Conservation (phyloP, 768 basidiomycete genomes). For the Pulveroboletus sp. region DNA sequence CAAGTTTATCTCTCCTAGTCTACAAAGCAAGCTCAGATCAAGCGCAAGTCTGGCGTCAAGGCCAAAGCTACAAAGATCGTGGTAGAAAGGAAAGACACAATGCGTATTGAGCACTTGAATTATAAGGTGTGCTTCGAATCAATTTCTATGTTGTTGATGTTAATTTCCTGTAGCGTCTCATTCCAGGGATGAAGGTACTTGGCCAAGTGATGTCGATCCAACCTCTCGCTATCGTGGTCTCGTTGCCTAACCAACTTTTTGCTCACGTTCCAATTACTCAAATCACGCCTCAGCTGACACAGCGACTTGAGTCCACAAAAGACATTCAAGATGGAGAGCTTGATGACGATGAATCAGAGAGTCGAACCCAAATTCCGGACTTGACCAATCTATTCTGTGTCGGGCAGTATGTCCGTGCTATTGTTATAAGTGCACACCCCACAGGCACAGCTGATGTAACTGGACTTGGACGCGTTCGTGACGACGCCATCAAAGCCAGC, state of each 20-base stretch:
- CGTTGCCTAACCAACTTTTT: conserved; percentile 92
- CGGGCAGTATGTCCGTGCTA: conserved; percentile 84
- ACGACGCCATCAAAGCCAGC: conserved; percentile 64
- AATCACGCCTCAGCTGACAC: conserved; percentile 75
- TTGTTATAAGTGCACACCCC: conserved; percentile 65
- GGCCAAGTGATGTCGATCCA: conserved; percentile 84
- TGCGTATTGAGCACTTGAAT: conserved; percentile 87
- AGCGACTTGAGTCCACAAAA: conserved; percentile 59
- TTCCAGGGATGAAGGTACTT: conserved; percentile 80
- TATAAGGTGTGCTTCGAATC: conserved; percentile 62
- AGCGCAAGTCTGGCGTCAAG: conserved; percentile 41
- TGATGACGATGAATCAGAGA: conserved; percentile 41
- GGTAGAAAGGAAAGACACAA: conserved; percentile 38
- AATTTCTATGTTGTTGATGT: not conserved
- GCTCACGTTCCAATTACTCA: conserved; percentile 94
- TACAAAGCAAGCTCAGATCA: conserved; percentile 34
- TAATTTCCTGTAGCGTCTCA: conserved; percentile 53
- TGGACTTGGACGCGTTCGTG: conserved; percentile 57
- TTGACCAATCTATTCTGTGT: conserved; percentile 68
- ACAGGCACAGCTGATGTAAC: conserved; percentile 58
- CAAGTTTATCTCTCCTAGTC: conserved; percentile 34
- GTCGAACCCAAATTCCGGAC: conserved; percentile 49
- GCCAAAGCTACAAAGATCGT: conserved; percentile 26
- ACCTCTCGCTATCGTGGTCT: conserved; percentile 85
- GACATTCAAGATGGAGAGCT: conserved; percentile 42